Conservation (phyloP, 768 basidiomycete species). For the Calocybe cyanea region DNA sequence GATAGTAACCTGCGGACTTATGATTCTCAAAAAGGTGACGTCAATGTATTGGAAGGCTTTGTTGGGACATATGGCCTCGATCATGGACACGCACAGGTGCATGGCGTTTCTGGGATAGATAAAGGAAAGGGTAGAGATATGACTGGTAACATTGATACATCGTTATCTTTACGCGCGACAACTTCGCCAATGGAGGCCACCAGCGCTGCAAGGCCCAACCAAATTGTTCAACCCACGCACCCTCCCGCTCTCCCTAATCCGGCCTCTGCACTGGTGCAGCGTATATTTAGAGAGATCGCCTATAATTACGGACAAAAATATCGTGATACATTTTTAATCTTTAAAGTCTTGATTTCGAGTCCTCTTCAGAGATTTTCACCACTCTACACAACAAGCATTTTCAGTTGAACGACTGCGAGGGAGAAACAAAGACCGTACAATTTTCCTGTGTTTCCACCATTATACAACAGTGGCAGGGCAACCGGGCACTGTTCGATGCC, state of each 20-base stretch:
- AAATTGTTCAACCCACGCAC: too few relatives aligned
- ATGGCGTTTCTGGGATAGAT: not conserved
- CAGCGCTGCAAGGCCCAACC: too few relatives aligned
- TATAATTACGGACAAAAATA: too few relatives aligned
- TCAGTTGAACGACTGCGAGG: too few relatives aligned
- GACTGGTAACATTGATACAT: not conserved
- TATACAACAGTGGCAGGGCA: conserved; percentile 68
- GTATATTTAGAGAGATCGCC: too few relatives aligned
- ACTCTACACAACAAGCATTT: conserved; percentile 38
- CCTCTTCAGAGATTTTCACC: conserved; percentile 52
- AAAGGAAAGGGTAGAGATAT: conserved; percentile 25
- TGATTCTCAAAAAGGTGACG: conserved; percentile 7
- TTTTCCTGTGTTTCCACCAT: conserved; percentile 78
- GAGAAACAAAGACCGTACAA: conserved; percentile 34
- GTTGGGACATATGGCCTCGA: not conserved
- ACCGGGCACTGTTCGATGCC: conserved; percentile 69
- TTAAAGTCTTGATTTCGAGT: conserved; percentile 34
- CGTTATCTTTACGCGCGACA: not conserved
- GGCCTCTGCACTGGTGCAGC: too few relatives aligned
- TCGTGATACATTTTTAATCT: not conserved
- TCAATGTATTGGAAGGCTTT: conserved; percentile 6
- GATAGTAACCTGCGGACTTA: conserved; percentile 15
- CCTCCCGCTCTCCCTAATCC: too few relatives aligned
- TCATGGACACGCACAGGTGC: not conserved
- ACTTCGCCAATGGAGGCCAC: too few relatives aligned